phyloP scores from a whole-genome alignment of 2,329 filamentous ascomycete species.

The Pseudogymnoascus sp. region DNA sequence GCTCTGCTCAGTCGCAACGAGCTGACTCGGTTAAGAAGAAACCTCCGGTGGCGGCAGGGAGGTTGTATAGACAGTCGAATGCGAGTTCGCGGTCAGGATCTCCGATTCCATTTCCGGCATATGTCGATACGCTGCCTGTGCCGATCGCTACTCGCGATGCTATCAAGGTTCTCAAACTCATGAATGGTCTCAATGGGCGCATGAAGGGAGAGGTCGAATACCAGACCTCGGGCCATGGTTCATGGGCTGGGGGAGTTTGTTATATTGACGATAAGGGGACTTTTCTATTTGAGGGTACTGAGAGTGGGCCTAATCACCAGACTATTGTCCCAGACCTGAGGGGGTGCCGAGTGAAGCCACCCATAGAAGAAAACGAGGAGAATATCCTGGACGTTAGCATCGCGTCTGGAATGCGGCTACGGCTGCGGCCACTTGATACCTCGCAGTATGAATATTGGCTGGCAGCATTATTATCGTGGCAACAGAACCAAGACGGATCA shows the following conservation, averaged over 20 bases:
- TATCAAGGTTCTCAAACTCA: conserved; percentile 65
- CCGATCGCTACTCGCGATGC: conserved; percentile 61
- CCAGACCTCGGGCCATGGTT: conserved; percentile 51
- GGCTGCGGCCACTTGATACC: conserved; percentile 56
- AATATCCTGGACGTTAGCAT: conserved; percentile 50
- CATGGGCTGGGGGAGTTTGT: conserved; percentile 66
- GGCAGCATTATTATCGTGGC: conserved; percentile 74
- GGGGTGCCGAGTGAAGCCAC: conserved; percentile 61
- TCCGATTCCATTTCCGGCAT: conserved; percentile 32
- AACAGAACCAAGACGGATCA: conserved; percentile 41
- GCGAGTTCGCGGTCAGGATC: neutral
- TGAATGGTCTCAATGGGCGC: conserved; percentile 69
- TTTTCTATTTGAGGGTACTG: conserved; percentile 67
- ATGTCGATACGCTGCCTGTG: conserved; percentile 52
- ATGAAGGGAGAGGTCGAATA: conserved; percentile 78
- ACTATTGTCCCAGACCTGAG: conserved; percentile 67
- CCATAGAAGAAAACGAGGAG: conserved; percentile 40
- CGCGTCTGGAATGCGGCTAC: conserved; percentile 51
- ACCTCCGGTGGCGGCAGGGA: neutral
- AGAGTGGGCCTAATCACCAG: conserved; percentile 56
- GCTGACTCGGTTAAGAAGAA: conserved; percentile 7
- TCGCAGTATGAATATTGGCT: conserved; percentile 74
- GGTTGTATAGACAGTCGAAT: neutral
- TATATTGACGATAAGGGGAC: conserved; percentile 72
- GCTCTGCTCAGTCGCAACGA: neutral